phyloP scores from a whole-genome alignment of 1,139 yeast species.

The Zygosaccharomyces pseudobailii region DNA sequence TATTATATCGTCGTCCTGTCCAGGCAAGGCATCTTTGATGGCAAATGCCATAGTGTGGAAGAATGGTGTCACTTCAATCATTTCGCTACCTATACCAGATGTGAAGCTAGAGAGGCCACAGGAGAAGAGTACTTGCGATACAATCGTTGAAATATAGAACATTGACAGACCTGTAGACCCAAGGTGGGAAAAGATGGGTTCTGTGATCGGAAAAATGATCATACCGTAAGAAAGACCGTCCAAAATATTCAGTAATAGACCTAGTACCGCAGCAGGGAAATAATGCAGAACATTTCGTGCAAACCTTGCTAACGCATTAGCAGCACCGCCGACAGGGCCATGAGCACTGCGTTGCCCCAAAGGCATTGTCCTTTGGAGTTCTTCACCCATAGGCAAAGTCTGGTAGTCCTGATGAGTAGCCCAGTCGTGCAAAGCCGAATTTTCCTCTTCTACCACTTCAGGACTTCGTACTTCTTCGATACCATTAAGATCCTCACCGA shows the following conservation, averaged over 20 bases:
- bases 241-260: constrained; percentile 75
- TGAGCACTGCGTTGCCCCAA: not conserved
- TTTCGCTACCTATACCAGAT: constrained; percentile 91
- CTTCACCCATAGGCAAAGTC: constrained; percentile 1
- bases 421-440: constrained; percentile 1
- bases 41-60: constrained; percentile 91
- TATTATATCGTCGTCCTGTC: constrained; percentile 54
- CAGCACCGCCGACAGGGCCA: not conserved
- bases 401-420: constrained; percentile 1
- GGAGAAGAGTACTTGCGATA: constrained; percentile 83
- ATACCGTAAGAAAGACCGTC: constrained; percentile 96
- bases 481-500: constrained; percentile 19
- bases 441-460: not conserved
- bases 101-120: constrained; percentile 87
- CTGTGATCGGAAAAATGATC: constrained; percentile 92
- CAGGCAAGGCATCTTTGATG: constrained; percentile 55
- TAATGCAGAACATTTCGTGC: constrained; percentile 19
- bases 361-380: not conserved
- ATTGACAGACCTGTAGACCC: constrained; percentile 90
- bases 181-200: constrained; percentile 64
- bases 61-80: constrained; percentile 97
- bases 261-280: constrained; percentile 64
- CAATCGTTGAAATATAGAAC: constrained; percentile 86
- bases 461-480: constrained; percentile 55
- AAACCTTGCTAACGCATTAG: not conserved